Evolutionary conservation across 2,329 filamentous ascomycete species (phyloP).

Genomic region (Ophiosphaerella narmari): DNA sequence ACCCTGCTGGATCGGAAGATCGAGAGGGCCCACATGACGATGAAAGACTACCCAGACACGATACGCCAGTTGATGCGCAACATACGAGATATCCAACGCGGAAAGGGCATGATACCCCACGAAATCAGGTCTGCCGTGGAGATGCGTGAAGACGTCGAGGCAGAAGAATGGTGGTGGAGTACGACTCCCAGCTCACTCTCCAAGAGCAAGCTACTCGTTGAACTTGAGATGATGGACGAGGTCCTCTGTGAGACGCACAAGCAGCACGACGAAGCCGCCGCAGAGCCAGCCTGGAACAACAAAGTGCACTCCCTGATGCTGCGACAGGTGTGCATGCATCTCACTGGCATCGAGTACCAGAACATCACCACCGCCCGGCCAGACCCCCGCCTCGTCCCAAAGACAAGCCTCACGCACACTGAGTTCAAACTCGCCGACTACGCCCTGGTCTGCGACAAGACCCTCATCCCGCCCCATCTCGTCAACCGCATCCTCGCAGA

Average conservation of each 20-base stretch:
- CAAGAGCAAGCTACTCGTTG: conserved; percentile 1
- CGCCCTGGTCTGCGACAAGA: conserved; percentile 3
- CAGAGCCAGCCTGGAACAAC: conserved; percentile 5
- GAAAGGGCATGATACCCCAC: conserved; percentile 6
- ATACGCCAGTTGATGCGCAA: conserved; percentile 3
- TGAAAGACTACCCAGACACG: conserved; percentile 3
- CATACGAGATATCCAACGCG: conserved; percentile 1
- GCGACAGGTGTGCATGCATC: conserved; percentile 6
- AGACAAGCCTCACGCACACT: conserved; percentile 3
- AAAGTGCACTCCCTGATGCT: conserved; percentile 5
- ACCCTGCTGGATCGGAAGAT: conserved; percentile 8
- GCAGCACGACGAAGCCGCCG: neutral
- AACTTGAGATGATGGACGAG: conserved; percentile 8
- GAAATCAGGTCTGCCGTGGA: conserved; percentile 4
- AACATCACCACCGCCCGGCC: conserved; percentile 7
- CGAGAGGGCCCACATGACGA: conserved; percentile 5
- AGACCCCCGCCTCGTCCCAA: conserved; percentile 8
- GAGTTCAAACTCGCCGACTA: conserved; percentile 11
- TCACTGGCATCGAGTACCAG: conserved; percentile 6
- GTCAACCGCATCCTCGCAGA: conserved; percentile 9
- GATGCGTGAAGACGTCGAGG: neutral
- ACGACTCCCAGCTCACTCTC: conserved; percentile 2
- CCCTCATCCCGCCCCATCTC: neutral
- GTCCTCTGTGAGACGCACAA: conserved; percentile 1
- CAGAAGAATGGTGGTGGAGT: conserved; percentile 7